Conservation (phyloP, 768 basidiomycete species). For the Lactarius hengduanensis region DNA sequence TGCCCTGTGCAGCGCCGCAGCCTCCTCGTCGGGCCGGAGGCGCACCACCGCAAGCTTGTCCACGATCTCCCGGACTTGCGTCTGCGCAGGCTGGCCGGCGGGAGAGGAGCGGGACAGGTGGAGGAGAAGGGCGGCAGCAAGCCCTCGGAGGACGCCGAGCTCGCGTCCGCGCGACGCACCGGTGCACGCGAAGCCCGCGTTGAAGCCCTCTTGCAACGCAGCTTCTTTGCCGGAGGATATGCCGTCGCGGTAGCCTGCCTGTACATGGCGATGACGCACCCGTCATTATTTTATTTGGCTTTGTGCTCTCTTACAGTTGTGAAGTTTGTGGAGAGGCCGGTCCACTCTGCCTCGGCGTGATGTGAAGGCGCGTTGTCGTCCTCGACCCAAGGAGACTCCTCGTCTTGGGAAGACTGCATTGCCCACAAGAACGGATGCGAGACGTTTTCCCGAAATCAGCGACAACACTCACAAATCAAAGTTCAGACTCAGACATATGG, state of each 20-base stretch:
- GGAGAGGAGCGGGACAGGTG: slow-evolving; percentile 25
- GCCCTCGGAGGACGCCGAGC: slow-evolving; percentile 75
- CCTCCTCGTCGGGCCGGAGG: slow-evolving; percentile 67
- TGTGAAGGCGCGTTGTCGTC: neutral
- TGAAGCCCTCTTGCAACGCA: slow-evolving; percentile 87
- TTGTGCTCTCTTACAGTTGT: slow-evolving; percentile 38
- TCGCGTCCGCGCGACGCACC: slow-evolving; percentile 76
- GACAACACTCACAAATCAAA: neutral
- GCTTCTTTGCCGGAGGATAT: slow-evolving; percentile 90
- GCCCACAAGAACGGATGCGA: neutral
- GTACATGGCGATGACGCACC: slow-evolving; percentile 4
- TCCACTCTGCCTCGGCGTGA: slow-evolving; percentile 52
- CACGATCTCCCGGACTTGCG: slow-evolving; percentile 48
- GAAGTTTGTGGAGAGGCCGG: slow-evolving; percentile 63
- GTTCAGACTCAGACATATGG: no score
- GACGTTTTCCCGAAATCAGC: neutral
- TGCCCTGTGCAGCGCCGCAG: slow-evolving; percentile 38
- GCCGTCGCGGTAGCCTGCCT: slow-evolving; percentile 97
- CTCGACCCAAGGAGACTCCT: neutral
- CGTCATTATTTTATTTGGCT: neutral
- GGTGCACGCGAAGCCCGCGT: slow-evolving; percentile 70
- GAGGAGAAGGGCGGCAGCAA: slow-evolving; percentile 40
- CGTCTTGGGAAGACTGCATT: neutral
- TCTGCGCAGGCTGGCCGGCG: neutral
- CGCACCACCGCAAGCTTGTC: slow-evolving; percentile 56